Evolutionary conservation across 441 rosid genomes (phyloP), one percentile per base, ranked within the genome.

Genomic region (Biscutella auriculata): DNA sequence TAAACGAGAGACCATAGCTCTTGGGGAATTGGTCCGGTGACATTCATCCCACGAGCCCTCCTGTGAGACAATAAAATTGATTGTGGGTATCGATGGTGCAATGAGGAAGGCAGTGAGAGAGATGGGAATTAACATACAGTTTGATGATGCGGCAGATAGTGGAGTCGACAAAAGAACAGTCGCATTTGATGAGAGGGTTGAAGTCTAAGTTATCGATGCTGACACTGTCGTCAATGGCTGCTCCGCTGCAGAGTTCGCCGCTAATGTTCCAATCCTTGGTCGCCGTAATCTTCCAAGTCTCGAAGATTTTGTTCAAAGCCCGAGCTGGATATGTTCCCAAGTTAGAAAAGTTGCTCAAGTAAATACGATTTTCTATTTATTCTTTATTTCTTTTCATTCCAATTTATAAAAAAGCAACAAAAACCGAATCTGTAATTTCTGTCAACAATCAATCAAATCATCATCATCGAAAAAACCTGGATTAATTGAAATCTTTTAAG

Each of bases 181-280:
- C 80, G 67, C 94, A 85, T 70, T 80, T 85, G 77, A 85, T 79
- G 15, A 73, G 71, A 23, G 87, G 85, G n/a, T 81, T 77, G 75
- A 26, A 65, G 11, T 6, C 5, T 0, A 0, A 1, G 45, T 57
- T 36, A 63, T 66, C 76, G 37, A 80, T 69, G 65, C 47, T 5
- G 14, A 75, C 69, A 15, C 49, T 12, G 25, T 57, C 47, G 19
- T 65, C 75, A 4, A 65, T 36, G 61, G 94, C 89, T 1, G 51
- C 63, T 56, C 89, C 87, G 40, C 68, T 77, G 81, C 94, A 85
- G 0, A 62, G 75, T 43, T 82, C 82, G 34, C 85, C 88, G 52
- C 79, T 80, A 11, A 33, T 73, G 66, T 81, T 85, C 89, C 94
- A 85, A 3, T 47, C 60, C 0, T 8, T 6, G 9, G 51, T 53